Base-by-base conservation (phyloP, 2,329 filamentous ascomycete genomes). In the Verticillium albo-atrum region DNA sequence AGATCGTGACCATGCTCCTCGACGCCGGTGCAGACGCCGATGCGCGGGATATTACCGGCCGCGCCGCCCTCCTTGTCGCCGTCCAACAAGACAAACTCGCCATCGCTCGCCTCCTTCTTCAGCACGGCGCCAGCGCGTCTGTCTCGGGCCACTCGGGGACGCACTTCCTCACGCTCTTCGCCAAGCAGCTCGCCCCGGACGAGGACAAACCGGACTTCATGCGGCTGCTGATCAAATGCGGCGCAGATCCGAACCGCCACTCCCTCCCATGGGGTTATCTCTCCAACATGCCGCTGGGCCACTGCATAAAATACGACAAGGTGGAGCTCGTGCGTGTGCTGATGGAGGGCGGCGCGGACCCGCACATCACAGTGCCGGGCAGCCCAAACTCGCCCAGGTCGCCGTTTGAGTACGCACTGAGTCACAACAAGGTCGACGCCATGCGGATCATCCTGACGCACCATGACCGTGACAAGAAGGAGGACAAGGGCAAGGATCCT, bases 11-110 rank as follows among this genome's bases (percentile, higher is more conserved):
- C 55, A 59, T 71, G 15, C 67, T 77, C 4, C 66, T 76, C 5
- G 63, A 70, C 9, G 63, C 63, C 23, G 72, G 73, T 9, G 74
- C 74, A 6, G 65, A 72, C 27, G 65, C 71, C 10, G 69, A 70
- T 59, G 66, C 67, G 14, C 64, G 64, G 10, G 73, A 74, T 58
- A 64, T 69, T 7, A 63, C 67, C 7, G 71, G 69, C 5, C 70
- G 72, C 35, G 68, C 71, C 0, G 63, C 70, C 47, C 65, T 77
- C 23, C 60, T 76, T n/a, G 57, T 65, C 12, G 67, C 68, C 25
- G 56, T 75, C 17, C 66, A 63, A 20, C 68, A 72, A 54, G 68
- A 66, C 0, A 58, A 64, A n/a, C 27, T 26, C 7, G 23, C 23
- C 25, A 35, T 47, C 26, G 70, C 72, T 1, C 66, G 64, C 17